These are phyloP conservation scores for Melocanna baccifera DNA, from an alignment of 176 grass and related monocot species.

Conservation along the genomic window DNA sequence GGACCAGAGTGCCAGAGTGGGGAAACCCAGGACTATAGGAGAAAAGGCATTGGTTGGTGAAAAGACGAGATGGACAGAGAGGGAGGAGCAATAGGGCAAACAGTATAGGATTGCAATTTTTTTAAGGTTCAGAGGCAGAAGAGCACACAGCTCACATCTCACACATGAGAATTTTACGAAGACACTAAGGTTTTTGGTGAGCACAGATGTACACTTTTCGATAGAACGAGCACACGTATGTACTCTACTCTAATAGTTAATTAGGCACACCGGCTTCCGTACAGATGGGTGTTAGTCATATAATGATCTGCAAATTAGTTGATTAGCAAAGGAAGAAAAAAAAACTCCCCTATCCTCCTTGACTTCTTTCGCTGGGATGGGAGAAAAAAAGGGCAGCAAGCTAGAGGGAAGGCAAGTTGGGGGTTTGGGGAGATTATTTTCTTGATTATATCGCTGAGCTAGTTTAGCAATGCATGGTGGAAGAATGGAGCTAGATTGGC, in stretches of 20 bases:
- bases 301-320: background rate
- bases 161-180: no score
- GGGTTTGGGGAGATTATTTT: background rate
- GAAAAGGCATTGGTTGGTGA: conserved; percentile 26
- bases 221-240: no score
- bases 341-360: no score
- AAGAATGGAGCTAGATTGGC: background rate
- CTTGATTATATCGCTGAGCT: background rate
- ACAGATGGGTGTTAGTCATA: background rate
- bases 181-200: no score
- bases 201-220: no score
- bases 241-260: no score
- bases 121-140: no score
- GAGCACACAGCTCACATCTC: no score
- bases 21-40: background rate
- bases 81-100: background rate
- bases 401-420: background rate
- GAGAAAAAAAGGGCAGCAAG: background rate
- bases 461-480: background rate
- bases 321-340: background rate
- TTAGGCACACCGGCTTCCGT: no score
- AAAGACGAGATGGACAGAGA: background rate
- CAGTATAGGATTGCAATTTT: background rate
- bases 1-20: conserved; percentile 31
- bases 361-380: background rate